phyloP scores from a whole-genome alignment of 177 flowering plant genomes.

The Vitis hybrid region DNA sequence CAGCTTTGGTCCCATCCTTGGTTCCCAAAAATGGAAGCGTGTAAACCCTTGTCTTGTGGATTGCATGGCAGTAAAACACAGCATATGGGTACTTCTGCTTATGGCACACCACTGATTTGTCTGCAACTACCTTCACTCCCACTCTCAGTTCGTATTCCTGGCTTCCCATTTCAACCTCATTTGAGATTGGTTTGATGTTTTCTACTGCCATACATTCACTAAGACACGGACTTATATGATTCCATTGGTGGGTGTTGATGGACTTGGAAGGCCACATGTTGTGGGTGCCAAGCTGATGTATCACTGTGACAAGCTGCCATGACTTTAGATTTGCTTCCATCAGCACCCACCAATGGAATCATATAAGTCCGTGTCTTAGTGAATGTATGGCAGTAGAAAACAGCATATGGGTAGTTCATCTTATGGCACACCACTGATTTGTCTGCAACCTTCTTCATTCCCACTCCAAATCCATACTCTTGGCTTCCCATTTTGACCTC shows the following conservation, averaged over 20 bases:
- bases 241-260: too few relatives aligned
- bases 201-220: too few relatives aligned
- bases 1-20: background rate
- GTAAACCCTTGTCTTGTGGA: slow-evolving; percentile 28
- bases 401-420: slow-evolving; percentile 33
- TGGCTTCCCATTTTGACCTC: background rate
- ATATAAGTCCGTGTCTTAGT: slow-evolving; percentile 26
- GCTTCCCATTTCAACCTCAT: too few relatives aligned
- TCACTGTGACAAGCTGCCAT: slow-evolving; percentile 49
- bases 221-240: too few relatives aligned
- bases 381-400: slow-evolving; percentile 44
- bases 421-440: too few relatives aligned
- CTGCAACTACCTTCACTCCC: slow-evolving; percentile 8
- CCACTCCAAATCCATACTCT: slow-evolving; percentile 15
- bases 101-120: too few relatives aligned
- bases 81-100: slow-evolving; percentile 29
- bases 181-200: too few relatives aligned
- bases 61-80: slow-evolving; percentile 46
- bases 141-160: slow-evolving; percentile 13
- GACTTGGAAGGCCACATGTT: too few relatives aligned
- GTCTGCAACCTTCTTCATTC: slow-evolving; percentile 2
- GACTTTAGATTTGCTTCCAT: slow-evolving; percentile 15
- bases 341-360: slow-evolving; percentile 11
- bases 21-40: slow-evolving; percentile 9
- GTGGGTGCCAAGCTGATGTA: slow-evolving; percentile 48